Base-by-base conservation (phyloP, 73 alveolate genomes). In the Strombidium stylifer region DNA sequence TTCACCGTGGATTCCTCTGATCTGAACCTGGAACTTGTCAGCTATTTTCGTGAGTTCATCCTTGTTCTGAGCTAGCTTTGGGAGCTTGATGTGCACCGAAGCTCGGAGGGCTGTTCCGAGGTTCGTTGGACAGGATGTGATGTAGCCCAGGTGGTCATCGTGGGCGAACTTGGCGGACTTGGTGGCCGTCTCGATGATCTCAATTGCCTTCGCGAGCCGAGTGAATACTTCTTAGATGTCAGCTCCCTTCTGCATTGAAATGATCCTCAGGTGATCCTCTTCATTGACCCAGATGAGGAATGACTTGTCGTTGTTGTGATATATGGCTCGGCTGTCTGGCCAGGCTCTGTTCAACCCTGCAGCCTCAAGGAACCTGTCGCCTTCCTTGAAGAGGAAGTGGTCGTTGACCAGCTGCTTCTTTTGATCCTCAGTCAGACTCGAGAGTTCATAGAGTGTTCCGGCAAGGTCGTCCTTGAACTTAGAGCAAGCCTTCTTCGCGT, bases 251-350 rank as follows among this genome's bases (percentile, higher is more conserved):
- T 58, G 23, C 73, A 58, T 58, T 37, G 73, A 35, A 7, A 65
- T 47, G 21, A 66, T 66, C 39, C 80, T 66, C 10, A 66, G 35
- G 28, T 66, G 65, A 49, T 66, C 80, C 27, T 50, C 72, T 37
- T 68, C 82, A 68, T 68, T 68, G 30, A 68, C 72, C 71, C 72
- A 68, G 12, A 68, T 61, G 19, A 68, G 24, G 71, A 68, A 53
- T 7, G 82, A 52, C 30, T 68, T 68, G 12, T 21, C 58, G 24
- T 44, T 51, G 30, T 59, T 53, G 75, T 30, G 49, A 44, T 34
- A 70, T 23, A 66, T 66, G 11, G 70, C 82, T 68, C 82, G 50
- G n/a, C 64, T 45, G 15, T 68, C 82, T 20, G 82, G 82, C 71
- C 72, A 68, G 45, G 50, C 80, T 32, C 70, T 52, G 25, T 65